Conservation (phyloP, 371 early-diverging fungal species). For the Homolaphlyctis polyrhiza region DNA sequence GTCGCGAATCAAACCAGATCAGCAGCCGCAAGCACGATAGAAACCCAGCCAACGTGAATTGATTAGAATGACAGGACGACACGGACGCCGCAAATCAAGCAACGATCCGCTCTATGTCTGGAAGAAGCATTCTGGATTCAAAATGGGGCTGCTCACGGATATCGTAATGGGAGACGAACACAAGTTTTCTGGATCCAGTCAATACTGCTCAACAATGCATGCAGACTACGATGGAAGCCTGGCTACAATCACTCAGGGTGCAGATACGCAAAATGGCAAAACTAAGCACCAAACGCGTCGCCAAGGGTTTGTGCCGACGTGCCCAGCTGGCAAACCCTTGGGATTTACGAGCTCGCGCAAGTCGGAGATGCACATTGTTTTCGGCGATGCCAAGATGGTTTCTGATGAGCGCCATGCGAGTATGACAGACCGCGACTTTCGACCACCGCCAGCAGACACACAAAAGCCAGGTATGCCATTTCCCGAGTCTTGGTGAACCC, state of each 20-base stretch:
- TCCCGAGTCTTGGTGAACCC: too few relatives aligned
- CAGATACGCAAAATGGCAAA: too few relatives aligned
- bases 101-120: constrained; percentile 12
- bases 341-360: constrained; percentile 16
- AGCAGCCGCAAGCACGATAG: too few relatives aligned
- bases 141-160: constrained; percentile 26
- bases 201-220: constrained; percentile 28
- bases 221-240: constrained; percentile 15
- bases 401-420: constrained; percentile 15
- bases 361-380: constrained; percentile 21
- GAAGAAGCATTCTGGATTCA: constrained; percentile 13
- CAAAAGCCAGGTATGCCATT: constrained; percentile 1
- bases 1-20: too few relatives aligned
- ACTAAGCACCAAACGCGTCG: background rate
- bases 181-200: constrained; percentile 8
- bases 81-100: background rate
- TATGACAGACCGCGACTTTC: constrained; percentile 18
- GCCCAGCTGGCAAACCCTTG: constrained; percentile 25
- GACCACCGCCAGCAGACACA: background rate
- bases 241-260: background rate
- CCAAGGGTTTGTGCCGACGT: background rate
- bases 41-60: too few relatives aligned
- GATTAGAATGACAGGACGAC: too few relatives aligned
- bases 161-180: constrained; percentile 31
- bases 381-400: constrained; percentile 23